Base-by-base conservation (phyloP, 2,329 filamentous ascomycete genomes). In the Harringtonia aguacate region DNA sequence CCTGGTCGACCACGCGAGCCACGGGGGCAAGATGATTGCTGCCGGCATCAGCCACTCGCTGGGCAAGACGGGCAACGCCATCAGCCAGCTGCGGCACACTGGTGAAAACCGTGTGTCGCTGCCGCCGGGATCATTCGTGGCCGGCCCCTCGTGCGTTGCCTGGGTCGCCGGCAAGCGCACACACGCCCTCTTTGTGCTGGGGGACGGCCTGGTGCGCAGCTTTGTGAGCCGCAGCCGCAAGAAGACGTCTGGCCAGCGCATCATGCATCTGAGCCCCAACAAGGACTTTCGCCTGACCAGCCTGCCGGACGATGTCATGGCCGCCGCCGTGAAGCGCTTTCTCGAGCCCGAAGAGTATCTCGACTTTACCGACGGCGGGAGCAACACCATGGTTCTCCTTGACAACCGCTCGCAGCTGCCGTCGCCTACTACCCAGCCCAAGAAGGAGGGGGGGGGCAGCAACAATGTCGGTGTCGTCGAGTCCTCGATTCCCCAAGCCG, bases 91-190 rank as follows among this genome's bases (percentile, higher is more conserved):
- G 46, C 79, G 84, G 38, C 83, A 87, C 53, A 84, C 77, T 0
- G 80, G 80, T 12, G 84, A 87, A 57, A 87, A 86, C 59, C 77
- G 86, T 49, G 73, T 88, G 35, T 75, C 82, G 37, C 66, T 87
- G 27, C 84, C 83, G 12, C 63, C 66, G 12, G 72, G 74, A 38
- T 59, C 68, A n/a, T 59, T 61, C 22, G 64, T 69, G 14, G 75
- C 79, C 2, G 71, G 71, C 3, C 67, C 72, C 8, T 69, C 72
- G 4, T 85, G 81, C 53, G 73, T 84, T 4, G 66, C 71, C 2
- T 84, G 84, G 77, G 66, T 84, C 37, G 74, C 72, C 22, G 74
- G 77, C 29, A 77, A 72, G 52, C 77, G 72, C 47, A 72, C 74
- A 29, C 77, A 80, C 45, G 71, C 70, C 5, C 67, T 90, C 18